Base-by-base conservation (phyloP, 2,329 filamentous ascomycete genomes). In the Exophiala phaeomuriformis region DNA sequence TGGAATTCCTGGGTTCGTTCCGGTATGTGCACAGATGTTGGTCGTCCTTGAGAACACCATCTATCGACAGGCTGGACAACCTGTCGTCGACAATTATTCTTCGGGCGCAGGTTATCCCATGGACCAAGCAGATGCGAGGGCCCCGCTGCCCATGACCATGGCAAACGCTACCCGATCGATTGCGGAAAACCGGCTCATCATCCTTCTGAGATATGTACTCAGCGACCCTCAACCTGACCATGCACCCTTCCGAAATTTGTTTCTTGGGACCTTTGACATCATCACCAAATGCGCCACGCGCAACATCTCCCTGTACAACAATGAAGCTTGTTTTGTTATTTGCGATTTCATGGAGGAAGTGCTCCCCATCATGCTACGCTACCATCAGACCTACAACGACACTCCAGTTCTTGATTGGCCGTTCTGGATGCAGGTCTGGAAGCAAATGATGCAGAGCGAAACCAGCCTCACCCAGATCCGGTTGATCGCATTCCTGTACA, bases 401-500 rank as follows among this genome's bases (percentile, higher is more conserved):
- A 50, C 67, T 58, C 63, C 77, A 27, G 77, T 84, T 47, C 69
- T 90, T 39, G 82, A 91, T 67, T 94, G 88, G 85, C 68, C 77
- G 0, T 95, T 96, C 67, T 95, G 90, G 90, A 75, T 93, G 39
- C 79, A 84, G 0, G 88, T 91, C 3, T 90, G 82, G 69, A 82
- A 80, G 68, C 81, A 82, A 66, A 90, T 95, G 75, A 77, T 90
- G 64, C 77, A 83, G 56, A 93, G 88, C 52, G 82, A 91, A 62
- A 94, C 95, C 68, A 90, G 87, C 37, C 87, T 94, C 75, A 93
- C 89, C 0, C 90, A 95, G 69, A 86, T 95, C 58, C 83, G 90
- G 47, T 77, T 94, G 12, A 82, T 93, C 58, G 84, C 89, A 2
- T 87, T 95, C 65, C 70, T 95, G 47, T 95, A 85, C 68, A 81